These are phyloP conservation scores for Cyberlindnera veronae DNA, from an alignment of 805 yeast species.

Conservation along the genomic window DNA sequence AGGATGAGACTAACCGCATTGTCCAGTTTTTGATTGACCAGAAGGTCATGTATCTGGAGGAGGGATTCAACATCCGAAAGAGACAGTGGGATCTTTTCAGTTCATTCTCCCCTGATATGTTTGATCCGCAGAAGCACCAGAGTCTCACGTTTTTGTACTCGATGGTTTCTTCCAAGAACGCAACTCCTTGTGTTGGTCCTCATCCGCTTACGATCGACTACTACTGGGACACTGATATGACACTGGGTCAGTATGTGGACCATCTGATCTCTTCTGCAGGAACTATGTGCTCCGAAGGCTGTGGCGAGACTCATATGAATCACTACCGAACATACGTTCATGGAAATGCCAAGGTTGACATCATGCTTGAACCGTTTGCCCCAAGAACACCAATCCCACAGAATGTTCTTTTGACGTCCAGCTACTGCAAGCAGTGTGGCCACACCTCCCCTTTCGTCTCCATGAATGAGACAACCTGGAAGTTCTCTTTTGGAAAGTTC, in stretches of 20 bases:
- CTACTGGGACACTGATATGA: slow-evolving; percentile 87
- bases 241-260: slow-evolving; percentile 87
- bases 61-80: slow-evolving; percentile 30
- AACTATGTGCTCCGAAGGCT: slow-evolving; percentile 72
- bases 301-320: slow-evolving; percentile 64
- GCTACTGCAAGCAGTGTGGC: slow-evolving; percentile 78
- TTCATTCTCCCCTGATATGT: slow-evolving; percentile 50
- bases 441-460: slow-evolving; percentile 71
- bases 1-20: slow-evolving; percentile 31
- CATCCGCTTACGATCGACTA: slow-evolving; percentile 78
- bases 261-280: slow-evolving; percentile 66
- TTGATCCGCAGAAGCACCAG: slow-evolving; percentile 73
- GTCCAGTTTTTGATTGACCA: slow-evolving; percentile 31
- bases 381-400: slow-evolving; percentile 50
- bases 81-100: slow-evolving; percentile 70
- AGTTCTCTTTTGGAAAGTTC: slow-evolving; percentile 89
- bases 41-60: slow-evolving; percentile 30
- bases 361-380: slow-evolving; percentile 60
- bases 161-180: slow-evolving; percentile 75
- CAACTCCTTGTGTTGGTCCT: slow-evolving; percentile 94
- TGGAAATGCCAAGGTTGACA: slow-evolving; percentile 78
- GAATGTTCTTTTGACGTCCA: slow-evolving; percentile 83
- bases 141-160: slow-evolving; percentile 75
- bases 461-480: slow-evolving; percentile 86
- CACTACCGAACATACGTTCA: slow-evolving; percentile 89